Percentiles rank a stretch among this genome's conserved stretches.
These are phyloP conservation scores for Microsporum ferrugineum DNA, from an alignment of 2,329 filamentous ascomycete genomes.

Conservation along the genomic window DNA sequence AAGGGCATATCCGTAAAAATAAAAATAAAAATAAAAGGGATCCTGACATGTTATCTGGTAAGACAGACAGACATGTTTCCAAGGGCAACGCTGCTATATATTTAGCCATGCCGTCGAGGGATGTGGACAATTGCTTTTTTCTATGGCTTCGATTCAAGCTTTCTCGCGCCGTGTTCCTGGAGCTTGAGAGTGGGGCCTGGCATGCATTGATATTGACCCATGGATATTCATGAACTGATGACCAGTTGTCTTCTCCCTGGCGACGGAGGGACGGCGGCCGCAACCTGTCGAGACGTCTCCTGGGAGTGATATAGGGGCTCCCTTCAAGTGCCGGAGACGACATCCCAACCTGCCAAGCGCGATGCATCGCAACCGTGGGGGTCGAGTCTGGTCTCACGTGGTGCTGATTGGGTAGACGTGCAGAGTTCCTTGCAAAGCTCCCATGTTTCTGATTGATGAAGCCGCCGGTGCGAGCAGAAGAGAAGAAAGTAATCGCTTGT, in stretches of 20 bases:
- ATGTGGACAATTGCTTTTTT: slow-evolving; percentile 3
- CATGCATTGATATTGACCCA: background rate
- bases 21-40: background rate
- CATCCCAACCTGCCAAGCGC: slow-evolving; percentile 1
- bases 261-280: background rate
- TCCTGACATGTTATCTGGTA: background rate
- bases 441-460: background rate
- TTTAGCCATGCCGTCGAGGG: background rate
- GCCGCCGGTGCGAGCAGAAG: background rate
- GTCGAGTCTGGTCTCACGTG: background rate
- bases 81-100: background rate
- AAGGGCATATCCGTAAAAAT: background rate
- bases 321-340: background rate
- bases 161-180: slow-evolving; percentile 1
- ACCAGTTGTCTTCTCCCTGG: background rate
- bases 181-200: background rate
- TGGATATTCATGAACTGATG: background rate
- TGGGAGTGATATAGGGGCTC: background rate
- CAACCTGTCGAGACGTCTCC: background rate
- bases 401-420: slow-evolving; percentile 1
- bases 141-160: slow-evolving; percentile 4
- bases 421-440: background rate
- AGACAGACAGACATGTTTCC: background rate
- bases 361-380: background rate
- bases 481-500: background rate